A percentile compares a stretch with the other conserved stretches of the same genome.
Evolutionary conservation across 1,284 basidiomycete species (phyloP).

Genomic region (Sanghuangporus weigelae): DNA sequence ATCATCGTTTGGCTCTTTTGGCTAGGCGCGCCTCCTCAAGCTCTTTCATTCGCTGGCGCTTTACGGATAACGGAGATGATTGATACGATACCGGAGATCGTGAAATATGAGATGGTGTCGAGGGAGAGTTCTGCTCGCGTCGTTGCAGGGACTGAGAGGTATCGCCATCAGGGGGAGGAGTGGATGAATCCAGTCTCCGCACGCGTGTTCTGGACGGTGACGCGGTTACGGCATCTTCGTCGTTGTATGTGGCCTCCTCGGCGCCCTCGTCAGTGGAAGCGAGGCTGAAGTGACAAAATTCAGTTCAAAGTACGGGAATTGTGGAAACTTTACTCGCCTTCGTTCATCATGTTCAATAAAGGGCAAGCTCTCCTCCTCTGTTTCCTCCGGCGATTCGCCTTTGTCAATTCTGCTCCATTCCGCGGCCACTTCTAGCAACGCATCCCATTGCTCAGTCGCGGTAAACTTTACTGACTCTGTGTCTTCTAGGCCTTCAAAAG

Average conservation of each 20-base stretch:
- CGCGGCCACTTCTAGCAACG: constrained; percentile 37
- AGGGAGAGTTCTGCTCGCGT: not conserved
- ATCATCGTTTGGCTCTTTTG: constrained; percentile 8
- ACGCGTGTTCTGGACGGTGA: not conserved
- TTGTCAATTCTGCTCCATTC: constrained; percentile 37
- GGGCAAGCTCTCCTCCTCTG: constrained; percentile 35
- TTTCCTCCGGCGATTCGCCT: constrained; percentile 24
- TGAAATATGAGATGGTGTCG: not conserved
- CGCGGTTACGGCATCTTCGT: not conserved
- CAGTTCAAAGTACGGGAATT: not conserved
- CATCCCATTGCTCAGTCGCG: constrained; percentile 45
- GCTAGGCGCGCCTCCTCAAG: constrained; percentile 26
- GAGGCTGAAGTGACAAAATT: not conserved
- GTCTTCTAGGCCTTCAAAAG: constrained; percentile 27
- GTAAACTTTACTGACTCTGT: constrained; percentile 37
- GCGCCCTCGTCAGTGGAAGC: no score
- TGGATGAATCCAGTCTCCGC: not conserved
- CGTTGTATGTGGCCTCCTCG: not conserved
- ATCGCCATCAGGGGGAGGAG: not conserved
- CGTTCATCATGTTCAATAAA: constrained; percentile 34
- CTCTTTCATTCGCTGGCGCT: constrained; percentile 33
- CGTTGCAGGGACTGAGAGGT: not conserved
- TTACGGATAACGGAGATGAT: constrained; percentile 31
- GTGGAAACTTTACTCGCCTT: constrained; percentile 7
- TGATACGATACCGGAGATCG: constrained; percentile 24